phyloP scores from a whole-genome alignment of 2,329 filamentous ascomycete species.

The Pseudogymnoascus sp. region DNA sequence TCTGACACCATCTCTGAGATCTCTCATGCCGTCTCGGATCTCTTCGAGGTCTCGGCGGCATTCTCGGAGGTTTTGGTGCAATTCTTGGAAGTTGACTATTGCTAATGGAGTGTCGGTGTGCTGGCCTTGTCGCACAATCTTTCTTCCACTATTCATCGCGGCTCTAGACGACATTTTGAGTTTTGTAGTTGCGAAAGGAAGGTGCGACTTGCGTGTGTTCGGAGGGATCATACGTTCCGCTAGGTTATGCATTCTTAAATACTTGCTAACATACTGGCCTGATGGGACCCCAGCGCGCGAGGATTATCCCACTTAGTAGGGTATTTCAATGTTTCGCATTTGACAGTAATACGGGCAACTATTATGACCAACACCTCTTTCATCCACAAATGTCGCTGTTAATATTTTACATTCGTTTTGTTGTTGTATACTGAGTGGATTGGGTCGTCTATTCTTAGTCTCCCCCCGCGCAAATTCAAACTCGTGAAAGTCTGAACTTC shows the following conservation, averaged over 20 bases:
- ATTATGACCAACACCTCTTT: background rate
- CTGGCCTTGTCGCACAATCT: background rate
- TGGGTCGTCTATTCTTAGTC: background rate
- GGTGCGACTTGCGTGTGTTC: background rate
- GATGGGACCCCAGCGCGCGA: background rate
- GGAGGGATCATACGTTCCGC: background rate
- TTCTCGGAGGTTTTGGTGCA: too few relatives aligned
- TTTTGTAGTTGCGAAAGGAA: background rate
- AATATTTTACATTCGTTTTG: background rate
- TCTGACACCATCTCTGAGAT: too few relatives aligned
- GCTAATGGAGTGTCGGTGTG: too few relatives aligned
- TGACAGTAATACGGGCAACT: background rate
- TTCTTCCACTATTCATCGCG: background rate
- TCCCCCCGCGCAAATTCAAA: background rate
- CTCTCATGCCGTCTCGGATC: too few relatives aligned
- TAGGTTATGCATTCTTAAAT: background rate
- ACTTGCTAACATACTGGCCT: background rate
- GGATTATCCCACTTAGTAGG: background rate
- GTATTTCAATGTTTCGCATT: background rate
- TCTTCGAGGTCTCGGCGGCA: too few relatives aligned
- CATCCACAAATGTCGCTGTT: background rate
- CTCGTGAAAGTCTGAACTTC: background rate
- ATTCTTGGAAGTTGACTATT: too few relatives aligned
- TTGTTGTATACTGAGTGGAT: background rate
- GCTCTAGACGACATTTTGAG: background rate